These are phyloP conservation scores for Phyllosticta citriasiana DNA, from an alignment of 2,329 filamentous ascomycete genomes.

Conservation along the genomic window DNA sequence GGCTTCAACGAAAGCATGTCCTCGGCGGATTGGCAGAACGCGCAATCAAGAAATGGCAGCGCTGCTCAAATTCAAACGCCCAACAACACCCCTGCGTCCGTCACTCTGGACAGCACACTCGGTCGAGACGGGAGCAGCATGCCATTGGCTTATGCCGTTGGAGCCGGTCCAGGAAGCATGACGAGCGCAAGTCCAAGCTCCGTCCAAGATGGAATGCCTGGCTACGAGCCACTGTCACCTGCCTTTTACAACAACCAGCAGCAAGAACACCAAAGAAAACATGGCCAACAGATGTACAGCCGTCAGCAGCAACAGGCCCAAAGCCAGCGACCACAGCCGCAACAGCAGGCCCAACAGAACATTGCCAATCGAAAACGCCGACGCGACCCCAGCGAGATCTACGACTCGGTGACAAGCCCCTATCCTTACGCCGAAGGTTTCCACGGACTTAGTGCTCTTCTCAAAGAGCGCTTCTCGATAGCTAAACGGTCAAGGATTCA, in stretches of 20 bases:
- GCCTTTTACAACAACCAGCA: conserved; percentile 24
- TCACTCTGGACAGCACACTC: conserved; percentile 20
- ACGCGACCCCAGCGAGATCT: conserved; percentile 73
- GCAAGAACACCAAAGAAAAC: conserved; percentile 12
- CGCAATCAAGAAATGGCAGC: conserved; percentile 33
- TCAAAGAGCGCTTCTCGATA: conserved; percentile 67
- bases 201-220: conserved; percentile 38
- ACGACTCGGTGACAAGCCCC: conserved; percentile 79
- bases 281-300: conserved; percentile 14
- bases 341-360: conserved; percentile 9
- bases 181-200: conserved; percentile 49
- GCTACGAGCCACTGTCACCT: conserved; percentile 16
- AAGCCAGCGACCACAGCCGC: conserved; percentile 15
- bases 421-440: conserved; percentile 88
- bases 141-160: conserved; percentile 52
- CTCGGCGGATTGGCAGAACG: conserved; percentile 27
- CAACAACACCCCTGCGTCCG: conserved; percentile 31
- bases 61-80: conserved; percentile 32
- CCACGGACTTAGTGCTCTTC: conserved; percentile 72
- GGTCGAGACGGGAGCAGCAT: conserved; percentile 28
- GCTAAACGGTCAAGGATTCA: conserved; percentile 74
- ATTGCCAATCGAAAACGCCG: conserved; percentile 36
- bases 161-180: conserved; percentile 45
- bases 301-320: conserved; percentile 18
- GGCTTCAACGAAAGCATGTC: conserved; percentile 14